Conservation (phyloP, 1,284 basidiomycete species). For the Tilletia horrida region DNA sequence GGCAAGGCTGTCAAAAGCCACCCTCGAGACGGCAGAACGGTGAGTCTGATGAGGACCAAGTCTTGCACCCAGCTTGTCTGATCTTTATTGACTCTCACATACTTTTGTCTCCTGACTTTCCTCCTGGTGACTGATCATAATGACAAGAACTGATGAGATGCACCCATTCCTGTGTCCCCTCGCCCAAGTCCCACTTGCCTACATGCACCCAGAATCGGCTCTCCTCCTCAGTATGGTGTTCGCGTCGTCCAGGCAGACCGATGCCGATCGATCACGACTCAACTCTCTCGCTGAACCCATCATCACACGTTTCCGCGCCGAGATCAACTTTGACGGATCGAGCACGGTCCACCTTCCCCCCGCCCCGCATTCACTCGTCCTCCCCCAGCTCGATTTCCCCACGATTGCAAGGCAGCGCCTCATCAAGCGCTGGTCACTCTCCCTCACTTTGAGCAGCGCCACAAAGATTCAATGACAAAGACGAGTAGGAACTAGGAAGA, state of each 20-base stretch:
- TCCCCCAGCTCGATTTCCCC: no score
- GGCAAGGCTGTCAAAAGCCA: background rate
- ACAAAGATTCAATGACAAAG: no score
- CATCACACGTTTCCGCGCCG: background rate
- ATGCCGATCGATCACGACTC: no score
- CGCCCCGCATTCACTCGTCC: no score
- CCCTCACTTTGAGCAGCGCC: no score
- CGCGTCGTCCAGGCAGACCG: background rate
- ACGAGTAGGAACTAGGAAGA: no score
- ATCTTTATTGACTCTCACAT: no score
- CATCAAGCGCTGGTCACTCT: no score
- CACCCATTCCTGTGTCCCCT: background rate
- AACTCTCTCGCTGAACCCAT: no score
- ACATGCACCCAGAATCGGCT: constrained; percentile 6
- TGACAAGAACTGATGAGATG: constrained; percentile 10
- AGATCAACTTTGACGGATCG: background rate
- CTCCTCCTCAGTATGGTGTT: constrained; percentile 7
- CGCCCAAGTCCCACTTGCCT: background rate
- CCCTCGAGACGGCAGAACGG: background rate
- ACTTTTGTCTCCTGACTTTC: background rate
- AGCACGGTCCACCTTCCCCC: no score
- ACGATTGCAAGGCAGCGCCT: no score
- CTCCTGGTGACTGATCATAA: background rate
- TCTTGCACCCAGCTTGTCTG: background rate
- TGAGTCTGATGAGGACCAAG: background rate